Percentiles rank a stretch among this genome's conserved stretches.
phyloP scores from a whole-genome alignment of 257 asterid genomes.

The Buddleja alternifolia region DNA sequence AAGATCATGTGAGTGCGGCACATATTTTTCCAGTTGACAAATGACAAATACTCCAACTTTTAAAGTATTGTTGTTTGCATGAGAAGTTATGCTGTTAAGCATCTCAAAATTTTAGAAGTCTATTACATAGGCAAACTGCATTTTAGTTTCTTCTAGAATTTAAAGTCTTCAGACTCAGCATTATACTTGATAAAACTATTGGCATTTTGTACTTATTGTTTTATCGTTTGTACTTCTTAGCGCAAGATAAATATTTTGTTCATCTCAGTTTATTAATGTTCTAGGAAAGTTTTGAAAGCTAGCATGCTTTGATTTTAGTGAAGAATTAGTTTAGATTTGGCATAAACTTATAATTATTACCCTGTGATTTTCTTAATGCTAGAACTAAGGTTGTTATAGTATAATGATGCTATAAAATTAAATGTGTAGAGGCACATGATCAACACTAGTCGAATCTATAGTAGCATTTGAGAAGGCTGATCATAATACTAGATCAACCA shows the following conservation, averaged over 20 bases:
- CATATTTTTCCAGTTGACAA: constrained; percentile 13
- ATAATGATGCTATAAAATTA: neutral
- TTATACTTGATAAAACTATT: neutral
- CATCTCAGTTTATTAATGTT: neutral
- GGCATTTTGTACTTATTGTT: no score
- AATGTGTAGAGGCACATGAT: neutral
- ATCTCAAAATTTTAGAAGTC: neutral
- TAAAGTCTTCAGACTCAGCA: neutral
- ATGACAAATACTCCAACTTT: neutral
- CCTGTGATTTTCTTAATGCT: neutral
- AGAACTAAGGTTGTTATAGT: neutral
- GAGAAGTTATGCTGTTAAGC: neutral
- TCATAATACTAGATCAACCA: neutral
- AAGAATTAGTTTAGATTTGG: neutral
- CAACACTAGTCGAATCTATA: neutral
- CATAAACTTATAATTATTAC: neutral
- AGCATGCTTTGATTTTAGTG: neutral
- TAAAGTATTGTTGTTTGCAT: neutral
- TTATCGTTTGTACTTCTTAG: neutral
- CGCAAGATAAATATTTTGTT: neutral
- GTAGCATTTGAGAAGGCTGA: constrained; percentile 21
- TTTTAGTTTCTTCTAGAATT: constrained; percentile 1
- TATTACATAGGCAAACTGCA: neutral
- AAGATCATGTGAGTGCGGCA: neutral
- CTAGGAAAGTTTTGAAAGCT: neutral